Evolutionary conservation across 1,284 basidiomycete genomes (phyloP).

Genomic region (Apiotrichum laibachii): DNA sequence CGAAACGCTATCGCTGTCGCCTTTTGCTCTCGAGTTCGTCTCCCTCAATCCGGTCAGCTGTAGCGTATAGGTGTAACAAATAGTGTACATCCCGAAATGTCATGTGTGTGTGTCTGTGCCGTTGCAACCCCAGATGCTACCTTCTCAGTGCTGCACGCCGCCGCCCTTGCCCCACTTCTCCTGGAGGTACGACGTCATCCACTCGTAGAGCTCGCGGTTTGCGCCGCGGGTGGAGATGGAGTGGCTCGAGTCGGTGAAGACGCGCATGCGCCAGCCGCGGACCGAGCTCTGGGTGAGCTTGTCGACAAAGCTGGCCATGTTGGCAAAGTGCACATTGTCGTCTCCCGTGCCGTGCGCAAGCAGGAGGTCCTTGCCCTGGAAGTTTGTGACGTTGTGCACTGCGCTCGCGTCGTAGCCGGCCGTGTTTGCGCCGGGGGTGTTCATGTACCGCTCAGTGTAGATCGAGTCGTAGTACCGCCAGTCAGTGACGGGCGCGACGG

Average conservation of each 20-base stretch:
- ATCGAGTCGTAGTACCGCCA: conserved; percentile 72
- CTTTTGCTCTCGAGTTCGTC: too few relatives aligned
- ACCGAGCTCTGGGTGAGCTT: conserved; percentile 78
- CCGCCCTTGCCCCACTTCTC: conserved; percentile 91
- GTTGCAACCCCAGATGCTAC: too few relatives aligned
- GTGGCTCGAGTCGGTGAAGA: conserved; percentile 97
- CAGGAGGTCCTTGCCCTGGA: conserved; percentile 69
- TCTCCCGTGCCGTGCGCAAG: conserved; percentile 91
- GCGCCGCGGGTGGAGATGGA: conserved; percentile 69
- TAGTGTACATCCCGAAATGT: too few relatives aligned
- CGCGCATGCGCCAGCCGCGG: conserved; percentile 79
- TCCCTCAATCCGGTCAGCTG: too few relatives aligned
- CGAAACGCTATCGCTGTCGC: too few relatives aligned
- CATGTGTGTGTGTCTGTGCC: too few relatives aligned
- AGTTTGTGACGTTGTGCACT: conserved; percentile 79
- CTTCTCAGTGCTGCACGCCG: conserved; percentile 35
- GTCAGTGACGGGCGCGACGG: conserved; percentile 63
- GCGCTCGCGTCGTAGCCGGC: conserved; percentile 80
- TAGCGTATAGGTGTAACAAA: too few relatives aligned
- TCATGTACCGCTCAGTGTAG: conserved; percentile 93
- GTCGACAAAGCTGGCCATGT: conserved; percentile 85
- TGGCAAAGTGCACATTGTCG: conserved; percentile 89
- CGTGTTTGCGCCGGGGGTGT: conserved; percentile 69
- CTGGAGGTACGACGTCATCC: conserved; percentile 73
- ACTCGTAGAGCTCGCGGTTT: conserved; percentile 80